A percentile compares a stretch with the other conserved stretches of the same genome.
Conservation (phyloP, 1,284 basidiomycete genomes). For the Ustilago esculenta region DNA sequence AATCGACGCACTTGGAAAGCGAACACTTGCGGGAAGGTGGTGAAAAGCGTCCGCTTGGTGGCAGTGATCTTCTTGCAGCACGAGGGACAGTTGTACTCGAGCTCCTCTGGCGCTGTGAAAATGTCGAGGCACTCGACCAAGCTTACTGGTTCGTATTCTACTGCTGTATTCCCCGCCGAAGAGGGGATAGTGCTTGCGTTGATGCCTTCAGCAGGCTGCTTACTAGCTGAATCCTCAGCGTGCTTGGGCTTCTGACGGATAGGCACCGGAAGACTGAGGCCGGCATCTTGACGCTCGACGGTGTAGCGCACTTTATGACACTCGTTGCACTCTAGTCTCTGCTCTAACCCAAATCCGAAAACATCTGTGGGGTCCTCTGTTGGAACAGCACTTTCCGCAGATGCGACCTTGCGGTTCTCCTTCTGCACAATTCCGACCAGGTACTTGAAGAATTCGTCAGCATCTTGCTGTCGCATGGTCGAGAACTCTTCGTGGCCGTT, state of each 20-base stretch:
- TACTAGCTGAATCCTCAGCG: conserved; percentile 66
- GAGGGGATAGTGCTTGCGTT: conserved; percentile 13
- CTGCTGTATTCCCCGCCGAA: conserved; percentile 6
- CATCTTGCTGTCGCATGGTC: conserved; percentile 96
- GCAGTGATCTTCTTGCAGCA: conserved; percentile 77
- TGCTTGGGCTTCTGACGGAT: conserved; percentile 29
- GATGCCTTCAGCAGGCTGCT: conserved; percentile 61
- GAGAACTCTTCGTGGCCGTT: conserved; percentile 93
- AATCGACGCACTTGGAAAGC: conserved; percentile 94
- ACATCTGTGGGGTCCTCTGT: conserved; percentile 73
- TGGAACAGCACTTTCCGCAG: conserved; percentile 2
- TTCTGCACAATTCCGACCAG: conserved; percentile 77
- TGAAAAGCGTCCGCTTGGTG: conserved; percentile 77
- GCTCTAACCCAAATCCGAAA: conserved; percentile 82
- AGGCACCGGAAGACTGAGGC: conserved; percentile 81
- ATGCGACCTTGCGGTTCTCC: conserved; percentile 36
- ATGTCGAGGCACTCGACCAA: conserved; percentile 77
- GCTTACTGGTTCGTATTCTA: conserved; percentile 76
- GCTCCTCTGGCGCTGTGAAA: conserved; percentile 75
- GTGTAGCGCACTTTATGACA: conserved; percentile 91
- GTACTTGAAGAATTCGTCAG: conserved; percentile 92
- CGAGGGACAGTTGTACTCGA: conserved; percentile 77
- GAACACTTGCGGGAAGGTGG: conserved; percentile 87
- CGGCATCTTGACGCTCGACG: conserved; percentile 78
- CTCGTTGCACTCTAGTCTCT: conserved; percentile 72